Percentiles rank a stretch among this genome's conserved stretches.
These are phyloP conservation scores for Coemansia pectinata DNA, from an alignment of 192 early-diverging fungal genomes.

Conservation along the genomic window DNA sequence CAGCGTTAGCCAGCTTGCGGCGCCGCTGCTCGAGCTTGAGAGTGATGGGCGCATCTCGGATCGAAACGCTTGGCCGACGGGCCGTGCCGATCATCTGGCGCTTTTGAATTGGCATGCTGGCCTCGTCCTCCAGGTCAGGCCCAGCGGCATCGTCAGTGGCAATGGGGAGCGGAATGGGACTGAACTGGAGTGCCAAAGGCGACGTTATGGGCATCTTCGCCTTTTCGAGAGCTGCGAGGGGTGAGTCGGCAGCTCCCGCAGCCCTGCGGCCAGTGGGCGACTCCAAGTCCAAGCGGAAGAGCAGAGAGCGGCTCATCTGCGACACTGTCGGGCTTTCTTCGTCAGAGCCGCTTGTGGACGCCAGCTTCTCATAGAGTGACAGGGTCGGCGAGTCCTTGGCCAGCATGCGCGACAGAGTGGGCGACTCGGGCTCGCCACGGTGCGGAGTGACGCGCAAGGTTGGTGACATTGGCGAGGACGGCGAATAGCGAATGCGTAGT, in stretches of 20 bases:
- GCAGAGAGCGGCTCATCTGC: conserved; percentile 50
- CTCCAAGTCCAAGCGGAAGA: conserved; percentile 50
- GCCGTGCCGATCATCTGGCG: not conserved
- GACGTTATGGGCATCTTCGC: not conserved
- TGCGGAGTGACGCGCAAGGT: conserved; percentile 33
- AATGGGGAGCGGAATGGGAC: conserved; percentile 8
- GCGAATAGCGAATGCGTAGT: conserved; percentile 49
- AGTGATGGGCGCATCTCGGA: not conserved
- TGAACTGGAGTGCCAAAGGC: conserved; percentile 6
- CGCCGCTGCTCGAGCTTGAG: conserved; percentile 21
- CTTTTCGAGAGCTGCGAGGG: conserved; percentile 17
- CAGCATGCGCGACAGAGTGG: conserved; percentile 41
- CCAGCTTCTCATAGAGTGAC: conserved; percentile 42
- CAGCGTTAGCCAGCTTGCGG: conserved; percentile 10
- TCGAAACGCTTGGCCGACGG: conserved; percentile 7
- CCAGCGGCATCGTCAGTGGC: not conserved
- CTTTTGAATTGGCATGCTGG: not conserved
- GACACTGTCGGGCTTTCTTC: conserved; percentile 52
- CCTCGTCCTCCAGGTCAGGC: conserved; percentile 12
- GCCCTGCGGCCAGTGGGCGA: conserved; percentile 33
- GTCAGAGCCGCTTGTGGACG: conserved; percentile 15
- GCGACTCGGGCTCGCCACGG: conserved; percentile 51
- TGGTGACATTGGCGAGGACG: conserved; percentile 50
- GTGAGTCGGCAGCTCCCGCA: conserved; percentile 10
- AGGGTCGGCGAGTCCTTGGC: conserved; percentile 34